Evolutionary conservation across 2,329 filamentous ascomycete species (phyloP).

Genomic region (Exophiala alcalophila): DNA sequence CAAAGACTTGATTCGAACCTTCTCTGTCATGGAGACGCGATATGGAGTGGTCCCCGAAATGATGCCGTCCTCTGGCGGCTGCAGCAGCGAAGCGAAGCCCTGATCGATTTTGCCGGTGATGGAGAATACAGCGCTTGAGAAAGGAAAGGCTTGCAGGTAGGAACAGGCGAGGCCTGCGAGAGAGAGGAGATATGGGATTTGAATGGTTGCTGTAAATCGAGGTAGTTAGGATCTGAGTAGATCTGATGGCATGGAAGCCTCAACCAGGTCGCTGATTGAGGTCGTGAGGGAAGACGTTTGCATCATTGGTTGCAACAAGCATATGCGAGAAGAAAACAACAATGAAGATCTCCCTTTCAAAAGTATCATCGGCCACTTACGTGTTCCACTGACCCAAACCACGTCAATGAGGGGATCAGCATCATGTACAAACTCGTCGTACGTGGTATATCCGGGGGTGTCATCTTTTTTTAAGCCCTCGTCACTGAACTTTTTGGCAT

Average conservation of each 20-base stretch:
- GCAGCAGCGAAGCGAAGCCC: conserved; percentile 73
- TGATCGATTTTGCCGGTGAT: conserved; percentile 76
- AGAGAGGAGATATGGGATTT: conserved; percentile 79
- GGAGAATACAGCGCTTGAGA: conserved; percentile 66
- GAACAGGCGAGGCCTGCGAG: conserved; percentile 70
- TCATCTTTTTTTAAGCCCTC: conserved; percentile 35
- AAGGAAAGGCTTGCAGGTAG: conserved; percentile 70
- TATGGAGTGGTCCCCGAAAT: conserved; percentile 63
- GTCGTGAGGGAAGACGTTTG: too few species aligned
- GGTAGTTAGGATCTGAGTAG: conserved; percentile 11
- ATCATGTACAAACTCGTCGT: conserved; percentile 70
- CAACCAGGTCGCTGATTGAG: too few species aligned
- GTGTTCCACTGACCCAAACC: conserved; percentile 82
- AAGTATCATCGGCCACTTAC: too few species aligned
- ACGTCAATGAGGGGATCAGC: conserved; percentile 73
- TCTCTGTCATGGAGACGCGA: conserved; percentile 69
- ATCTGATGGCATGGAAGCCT: too few species aligned
- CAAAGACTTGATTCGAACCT: conserved; percentile 65
- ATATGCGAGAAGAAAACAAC: background rate
- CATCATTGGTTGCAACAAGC: too few species aligned
- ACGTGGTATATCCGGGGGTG: conserved; percentile 56
- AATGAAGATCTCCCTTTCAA: background rate
- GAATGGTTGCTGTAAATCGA: conserved; percentile 61
- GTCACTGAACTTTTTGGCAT: conserved; percentile 50
- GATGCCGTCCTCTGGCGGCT: conserved; percentile 46